These are phyloP conservation scores for Suillus lakei DNA, from an alignment of 768 basidiomycete species.

Conservation along the genomic window DNA sequence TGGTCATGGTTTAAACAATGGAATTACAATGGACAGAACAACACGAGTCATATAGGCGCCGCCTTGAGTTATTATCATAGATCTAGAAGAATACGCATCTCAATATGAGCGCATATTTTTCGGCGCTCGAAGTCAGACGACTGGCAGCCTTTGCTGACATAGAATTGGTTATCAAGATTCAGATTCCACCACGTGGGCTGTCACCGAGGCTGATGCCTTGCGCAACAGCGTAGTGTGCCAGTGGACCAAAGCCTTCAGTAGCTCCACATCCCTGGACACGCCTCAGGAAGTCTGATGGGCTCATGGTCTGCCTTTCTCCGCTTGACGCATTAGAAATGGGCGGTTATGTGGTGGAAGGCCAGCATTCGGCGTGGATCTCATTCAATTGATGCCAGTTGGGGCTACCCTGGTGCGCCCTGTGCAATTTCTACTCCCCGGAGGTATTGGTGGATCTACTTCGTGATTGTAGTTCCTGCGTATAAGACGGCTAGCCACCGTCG, in stretches of 20 bases:
- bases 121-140: neutral
- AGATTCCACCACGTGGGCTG: neutral
- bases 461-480: neutral
- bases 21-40: neutral
- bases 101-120: neutral
- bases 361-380: neutral
- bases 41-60: neutral
- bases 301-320: neutral
- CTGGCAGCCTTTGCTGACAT: neutral
- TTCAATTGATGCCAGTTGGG: neutral
- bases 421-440: neutral
- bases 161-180: neutral
- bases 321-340: neutral
- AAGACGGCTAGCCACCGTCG: neutral
- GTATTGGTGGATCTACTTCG: neutral
- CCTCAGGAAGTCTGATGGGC: neutral
- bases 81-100: too few species aligned
- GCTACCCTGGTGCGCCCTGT: neutral
- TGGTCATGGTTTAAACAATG: neutral
- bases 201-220: neutral
- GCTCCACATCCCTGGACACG: neutral
- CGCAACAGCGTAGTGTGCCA: neutral
- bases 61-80: neutral
- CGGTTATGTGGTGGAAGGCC: neutral
- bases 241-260: neutral